phyloP scores from a whole-genome alignment of 2,329 filamentous ascomycete species.

The Neospermospora avenae region DNA sequence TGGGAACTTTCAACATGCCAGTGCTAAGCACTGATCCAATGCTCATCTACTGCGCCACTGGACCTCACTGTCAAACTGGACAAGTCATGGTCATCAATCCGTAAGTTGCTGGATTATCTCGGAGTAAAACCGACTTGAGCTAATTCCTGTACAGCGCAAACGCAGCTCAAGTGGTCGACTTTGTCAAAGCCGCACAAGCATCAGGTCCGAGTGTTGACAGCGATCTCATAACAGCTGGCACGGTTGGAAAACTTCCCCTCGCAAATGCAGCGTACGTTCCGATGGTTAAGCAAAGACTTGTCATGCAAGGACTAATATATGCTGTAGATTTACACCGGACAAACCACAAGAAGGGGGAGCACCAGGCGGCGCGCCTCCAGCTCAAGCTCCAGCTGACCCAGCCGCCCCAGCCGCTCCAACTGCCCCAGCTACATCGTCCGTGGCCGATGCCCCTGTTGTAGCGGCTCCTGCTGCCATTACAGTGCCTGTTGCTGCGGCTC shows the following conservation, averaged over 20 bases:
- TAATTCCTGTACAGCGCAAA: neutral
- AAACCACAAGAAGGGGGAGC: neutral
- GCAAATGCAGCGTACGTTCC: neutral
- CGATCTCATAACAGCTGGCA: neutral
- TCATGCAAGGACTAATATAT: neutral
- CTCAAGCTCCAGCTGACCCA: neutral
- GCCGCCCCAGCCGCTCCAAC: neutral
- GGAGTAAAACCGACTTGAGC: neutral
- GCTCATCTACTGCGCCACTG: slow-evolving; percentile 2
- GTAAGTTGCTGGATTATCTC: neutral
- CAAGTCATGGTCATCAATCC: slow-evolving; percentile 4
- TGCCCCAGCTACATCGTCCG: no score
- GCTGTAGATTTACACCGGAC: neutral
- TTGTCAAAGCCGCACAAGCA: slow-evolving; percentile 2
- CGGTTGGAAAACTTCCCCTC: neutral
- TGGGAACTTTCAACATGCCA: slow-evolving; percentile 3
- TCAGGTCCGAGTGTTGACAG: neutral
- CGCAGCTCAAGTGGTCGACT: neutral
- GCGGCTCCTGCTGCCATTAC: neutral
- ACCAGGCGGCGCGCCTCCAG: neutral
- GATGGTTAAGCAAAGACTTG: rapidly evolving
- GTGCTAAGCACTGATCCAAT: neutral
- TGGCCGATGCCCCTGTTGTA: neutral
- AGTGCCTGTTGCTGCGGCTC: no score
- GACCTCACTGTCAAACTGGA: neutral